Base-by-base conservation (phyloP, 768 basidiomycete genomes). In the Collybiopsis confluens region DNA sequence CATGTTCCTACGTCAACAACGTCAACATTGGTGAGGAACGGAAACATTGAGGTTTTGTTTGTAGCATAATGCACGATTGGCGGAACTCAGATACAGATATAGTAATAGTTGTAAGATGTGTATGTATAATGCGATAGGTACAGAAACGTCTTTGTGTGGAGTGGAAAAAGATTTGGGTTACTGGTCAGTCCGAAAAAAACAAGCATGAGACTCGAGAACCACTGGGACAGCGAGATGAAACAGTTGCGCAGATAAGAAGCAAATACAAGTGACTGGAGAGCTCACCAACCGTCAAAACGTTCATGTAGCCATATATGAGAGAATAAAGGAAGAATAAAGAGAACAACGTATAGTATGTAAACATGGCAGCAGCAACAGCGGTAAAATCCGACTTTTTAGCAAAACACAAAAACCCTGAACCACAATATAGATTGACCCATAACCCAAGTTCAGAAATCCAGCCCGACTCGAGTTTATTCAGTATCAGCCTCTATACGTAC, bases 401-500 rank as follows among this genome's bases (percentile, higher is more conserved):
- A n/a, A 42, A 42, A n/a, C n/a, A 23, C 20, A 45, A 36, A 53
- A 24, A 28, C 30, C 35, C 43, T 44, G 30, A 16, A 30, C 41
- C 26, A 8, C 26, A 6, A n/a, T 8, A 21, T 15, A 45, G 24
- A 45, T 45, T 23, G 26, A 15, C n/a, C 18, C 15, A 8, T 45
- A 7, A 28, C 20, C 9, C 18, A 28, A 23, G 23, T 18, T 6
- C 8, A n/a, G 16, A 42, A 37, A 37, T 44, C n/a, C 16, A 9
- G 41, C 27, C 40, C 37, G 20, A 26, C 35, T 2, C n/a, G 10
- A 43, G n/a, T 9, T 33, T 33, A 5, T 33, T 6, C 30, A 6
- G 5, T 21, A n/a, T 57, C 35, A 62, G 40, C 62, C 67, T 65
- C 72, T 64, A 65, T 63, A 65, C 20, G 70, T 65, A 35, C 76